These are phyloP conservation scores for button mushroom (Agaricus bisporus) DNA, from an alignment of 768 basidiomycete genomes.

Conservation along the genomic window DNA sequence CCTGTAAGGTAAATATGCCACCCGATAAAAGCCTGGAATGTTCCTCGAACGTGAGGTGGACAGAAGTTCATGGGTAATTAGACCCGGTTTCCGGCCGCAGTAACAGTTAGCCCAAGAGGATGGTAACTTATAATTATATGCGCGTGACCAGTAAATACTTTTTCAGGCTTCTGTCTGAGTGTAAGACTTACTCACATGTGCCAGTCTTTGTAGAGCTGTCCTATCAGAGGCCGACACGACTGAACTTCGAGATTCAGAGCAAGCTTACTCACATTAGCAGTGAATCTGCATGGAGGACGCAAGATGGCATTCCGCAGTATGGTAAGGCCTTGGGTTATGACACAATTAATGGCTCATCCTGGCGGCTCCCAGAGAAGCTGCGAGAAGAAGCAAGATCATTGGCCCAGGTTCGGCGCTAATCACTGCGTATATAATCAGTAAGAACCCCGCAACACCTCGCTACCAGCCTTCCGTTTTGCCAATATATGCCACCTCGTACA, in stretches of 20 bases:
- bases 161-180: not conserved
- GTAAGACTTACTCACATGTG: not conserved
- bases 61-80: not conserved
- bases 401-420: not conserved
- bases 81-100: not conserved
- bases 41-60: not conserved
- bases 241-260: no score
- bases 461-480: conserved; percentile 10
- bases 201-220: no score
- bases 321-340: not conserved
- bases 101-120: not conserved
- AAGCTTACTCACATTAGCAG: no score
- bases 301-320: not conserved
- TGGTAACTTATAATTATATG: not conserved
- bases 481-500: conserved; percentile 36
- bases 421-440: not conserved
- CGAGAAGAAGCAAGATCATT: not conserved
- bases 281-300: no score
- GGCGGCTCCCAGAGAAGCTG: not conserved
- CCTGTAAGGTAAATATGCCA: not conserved
- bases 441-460: not conserved
- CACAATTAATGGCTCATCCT: not conserved
- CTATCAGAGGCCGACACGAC: no score
- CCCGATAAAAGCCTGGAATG: not conserved
- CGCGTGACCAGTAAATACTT: not conserved